Percentiles rank a stretch among this genome's conserved stretches.
Conservation (phyloP, 495 filamentous ascomycete species). For the Aspergillus sclerotioniger region DNA sequence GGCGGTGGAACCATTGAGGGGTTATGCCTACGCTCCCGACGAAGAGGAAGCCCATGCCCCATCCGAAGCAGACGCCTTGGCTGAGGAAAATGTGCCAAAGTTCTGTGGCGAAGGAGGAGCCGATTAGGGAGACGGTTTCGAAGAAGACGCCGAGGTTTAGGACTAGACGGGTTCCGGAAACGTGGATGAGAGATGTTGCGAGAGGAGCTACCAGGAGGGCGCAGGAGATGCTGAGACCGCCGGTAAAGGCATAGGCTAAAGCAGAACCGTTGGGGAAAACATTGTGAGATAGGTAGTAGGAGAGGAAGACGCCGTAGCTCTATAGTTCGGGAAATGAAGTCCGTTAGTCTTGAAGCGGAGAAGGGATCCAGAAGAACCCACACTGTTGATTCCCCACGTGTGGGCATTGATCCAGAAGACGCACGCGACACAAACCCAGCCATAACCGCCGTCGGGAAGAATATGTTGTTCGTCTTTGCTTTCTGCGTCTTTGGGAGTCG, state of each 20-base stretch:
- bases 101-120: slow-evolving; percentile 63
- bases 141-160: slow-evolving; percentile 61
- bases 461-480: slow-evolving; percentile 35
- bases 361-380: slow-evolving; percentile 29
- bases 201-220: slow-evolving; percentile 63
- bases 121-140: slow-evolving; percentile 59
- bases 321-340: slow-evolving; percentile 9
- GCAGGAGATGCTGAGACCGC: slow-evolving; percentile 65
- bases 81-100: slow-evolving; percentile 74
- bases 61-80: slow-evolving; percentile 74
- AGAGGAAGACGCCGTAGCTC: slow-evolving; percentile 69
- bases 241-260: slow-evolving; percentile 69
- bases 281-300: slow-evolving; percentile 62
- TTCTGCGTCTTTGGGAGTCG: slow-evolving; percentile 16
- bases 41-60: slow-evolving; percentile 76
- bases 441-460: slow-evolving; percentile 55
- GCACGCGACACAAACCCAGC: slow-evolving; percentile 52
- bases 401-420: slow-evolving; percentile 55
- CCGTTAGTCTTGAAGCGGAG: slow-evolving; percentile 6
- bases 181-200: slow-evolving; percentile 58
- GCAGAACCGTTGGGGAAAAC: slow-evolving; percentile 57
- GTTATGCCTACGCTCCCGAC: slow-evolving; percentile 67
- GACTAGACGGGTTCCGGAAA: slow-evolving; percentile 52
- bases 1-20: slow-evolving; percentile 75
- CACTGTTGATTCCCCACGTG: slow-evolving; percentile 55